These are phyloP conservation scores for Oryza nivara DNA, from an alignment of 176 grass and related monocot genomes.

Conservation along the genomic window DNA sequence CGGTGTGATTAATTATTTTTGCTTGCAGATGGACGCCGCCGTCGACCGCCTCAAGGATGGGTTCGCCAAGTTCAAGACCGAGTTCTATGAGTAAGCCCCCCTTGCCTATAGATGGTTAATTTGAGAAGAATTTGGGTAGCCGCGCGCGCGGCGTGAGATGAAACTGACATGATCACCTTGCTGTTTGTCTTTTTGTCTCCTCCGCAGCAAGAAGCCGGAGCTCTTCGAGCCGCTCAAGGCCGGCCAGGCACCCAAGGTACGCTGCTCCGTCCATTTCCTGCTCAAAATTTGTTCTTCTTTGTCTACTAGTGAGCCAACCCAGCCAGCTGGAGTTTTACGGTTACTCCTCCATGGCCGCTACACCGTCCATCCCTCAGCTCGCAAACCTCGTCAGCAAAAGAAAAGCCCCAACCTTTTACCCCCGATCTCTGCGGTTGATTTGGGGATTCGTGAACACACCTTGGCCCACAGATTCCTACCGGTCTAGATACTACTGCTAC, in stretches of 20 bases:
- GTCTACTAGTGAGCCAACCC: background rate
- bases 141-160: background rate
- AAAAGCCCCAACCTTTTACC: background rate
- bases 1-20: background rate
- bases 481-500: background rate
- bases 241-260: constrained; percentile 76
- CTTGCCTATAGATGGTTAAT: background rate
- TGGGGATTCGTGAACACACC: background rate
- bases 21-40: constrained; percentile 68
- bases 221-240: constrained; percentile 69
- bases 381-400: background rate
- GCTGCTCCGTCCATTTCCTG: background rate
- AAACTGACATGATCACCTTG: background rate
- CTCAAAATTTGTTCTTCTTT: background rate
- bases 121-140: background rate
- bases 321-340: too few species aligned
- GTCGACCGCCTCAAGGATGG: constrained; percentile 67
- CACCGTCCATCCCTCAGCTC: background rate
- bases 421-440: background rate
- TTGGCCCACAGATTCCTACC: background rate
- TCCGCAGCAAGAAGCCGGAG: constrained; percentile 76
- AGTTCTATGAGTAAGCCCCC: constrained; percentile 66
- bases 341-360: background rate
- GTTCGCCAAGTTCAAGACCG: constrained; percentile 80
- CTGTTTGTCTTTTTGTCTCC: background rate